Percentiles rank a stretch among this genome's conserved stretches.
phyloP scores from a whole-genome alignment of 1,284 basidiomycete species.

The Earliella scabrosa region DNA sequence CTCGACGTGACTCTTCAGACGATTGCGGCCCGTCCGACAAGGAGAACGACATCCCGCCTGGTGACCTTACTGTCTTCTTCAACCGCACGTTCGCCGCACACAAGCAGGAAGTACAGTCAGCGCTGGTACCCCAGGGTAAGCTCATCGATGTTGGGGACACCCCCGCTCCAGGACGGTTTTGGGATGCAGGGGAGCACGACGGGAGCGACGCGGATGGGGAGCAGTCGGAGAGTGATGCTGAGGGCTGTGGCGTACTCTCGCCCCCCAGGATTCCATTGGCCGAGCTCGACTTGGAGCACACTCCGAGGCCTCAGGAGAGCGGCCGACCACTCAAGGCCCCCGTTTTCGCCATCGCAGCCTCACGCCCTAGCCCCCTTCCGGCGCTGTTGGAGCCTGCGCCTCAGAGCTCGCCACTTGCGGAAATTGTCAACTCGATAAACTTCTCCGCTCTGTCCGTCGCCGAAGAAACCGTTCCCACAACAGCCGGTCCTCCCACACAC shows the following conservation, averaged over 20 bases:
- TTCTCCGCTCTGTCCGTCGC: slow-evolving; percentile 24
- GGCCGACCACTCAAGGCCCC: slow-evolving; percentile 6
- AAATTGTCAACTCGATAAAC: slow-evolving; percentile 42
- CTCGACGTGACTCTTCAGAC: slow-evolving; percentile 31
- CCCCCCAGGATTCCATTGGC: slow-evolving; percentile 21
- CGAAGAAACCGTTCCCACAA: slow-evolving; percentile 3
- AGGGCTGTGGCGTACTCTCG: not conserved
- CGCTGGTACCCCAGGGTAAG: slow-evolving; percentile 42
- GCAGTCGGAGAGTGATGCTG: slow-evolving; percentile 9
- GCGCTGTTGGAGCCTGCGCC: slow-evolving; percentile 30
- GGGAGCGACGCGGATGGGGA: slow-evolving; percentile 22
- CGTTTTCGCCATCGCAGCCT: slow-evolving; percentile 4
- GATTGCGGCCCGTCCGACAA: slow-evolving; percentile 52
- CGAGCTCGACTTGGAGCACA: slow-evolving; percentile 25
- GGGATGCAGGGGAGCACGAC: slow-evolving; percentile 26
- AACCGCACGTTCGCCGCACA: slow-evolving; percentile 42
- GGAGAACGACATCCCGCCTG: slow-evolving; percentile 54
- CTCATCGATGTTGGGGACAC: slow-evolving; percentile 64
- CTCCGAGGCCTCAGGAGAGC: slow-evolving; percentile 11
- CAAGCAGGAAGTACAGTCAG: slow-evolving; percentile 20
- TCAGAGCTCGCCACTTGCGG: slow-evolving; percentile 36
- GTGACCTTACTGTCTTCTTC: slow-evolving; percentile 54
- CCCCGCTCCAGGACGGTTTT: slow-evolving; percentile 35
- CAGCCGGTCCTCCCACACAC: not conserved
- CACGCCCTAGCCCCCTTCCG: slow-evolving; percentile 1